These are phyloP conservation scores for Aspergillus calidoustus DNA, from an alignment of 2,329 filamentous ascomycete species.

Conservation along the genomic window DNA sequence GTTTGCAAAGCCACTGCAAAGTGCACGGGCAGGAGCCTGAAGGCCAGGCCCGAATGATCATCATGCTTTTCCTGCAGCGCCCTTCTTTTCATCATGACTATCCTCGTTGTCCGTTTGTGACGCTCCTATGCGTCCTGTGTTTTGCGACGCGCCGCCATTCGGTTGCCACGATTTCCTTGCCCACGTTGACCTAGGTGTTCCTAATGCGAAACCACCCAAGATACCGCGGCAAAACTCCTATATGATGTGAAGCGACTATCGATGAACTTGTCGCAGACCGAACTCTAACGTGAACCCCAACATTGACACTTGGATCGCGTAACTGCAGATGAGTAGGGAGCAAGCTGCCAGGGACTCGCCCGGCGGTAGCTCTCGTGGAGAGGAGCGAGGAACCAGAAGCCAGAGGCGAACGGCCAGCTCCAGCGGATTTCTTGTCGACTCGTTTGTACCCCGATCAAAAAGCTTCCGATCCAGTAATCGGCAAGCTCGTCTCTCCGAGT, in stretches of 20 bases:
- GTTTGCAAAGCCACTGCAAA: conserved; percentile 25
- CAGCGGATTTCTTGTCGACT: conserved; percentile 53
- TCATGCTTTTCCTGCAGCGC: not conserved
- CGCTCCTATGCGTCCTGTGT: conserved; percentile 27
- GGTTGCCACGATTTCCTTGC: conserved; percentile 16
- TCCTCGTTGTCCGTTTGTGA: conserved; percentile 1
- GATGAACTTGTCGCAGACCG: not conserved
- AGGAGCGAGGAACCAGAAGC: conserved; percentile 31
- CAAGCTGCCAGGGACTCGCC: conserved; percentile 38
- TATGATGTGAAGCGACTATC: conserved; percentile 3
- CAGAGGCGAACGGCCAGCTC: conserved; percentile 39
- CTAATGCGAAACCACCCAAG: not conserved
- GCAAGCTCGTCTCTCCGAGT: conserved; percentile 30
- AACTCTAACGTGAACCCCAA: conserved; percentile 20
- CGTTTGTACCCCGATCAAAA: conserved; percentile 34
- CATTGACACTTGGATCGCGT: conserved; percentile 22
- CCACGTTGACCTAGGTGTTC: not conserved
- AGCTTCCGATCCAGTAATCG: conserved; percentile 32
- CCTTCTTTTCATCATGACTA: conserved; percentile 10
- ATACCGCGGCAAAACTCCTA: not conserved
- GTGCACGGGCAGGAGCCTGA: conserved; percentile 15
- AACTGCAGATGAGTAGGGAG: conserved; percentile 33
- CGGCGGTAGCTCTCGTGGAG: conserved; percentile 42
- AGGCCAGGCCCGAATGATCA: not conserved
- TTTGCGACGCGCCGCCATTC: conserved; percentile 26